Percentiles rank a stretch among this genome's conserved stretches.
Conservation (phyloP, 2,329 filamentous ascomycete species). For the Pezicula rhizophila region DNA sequence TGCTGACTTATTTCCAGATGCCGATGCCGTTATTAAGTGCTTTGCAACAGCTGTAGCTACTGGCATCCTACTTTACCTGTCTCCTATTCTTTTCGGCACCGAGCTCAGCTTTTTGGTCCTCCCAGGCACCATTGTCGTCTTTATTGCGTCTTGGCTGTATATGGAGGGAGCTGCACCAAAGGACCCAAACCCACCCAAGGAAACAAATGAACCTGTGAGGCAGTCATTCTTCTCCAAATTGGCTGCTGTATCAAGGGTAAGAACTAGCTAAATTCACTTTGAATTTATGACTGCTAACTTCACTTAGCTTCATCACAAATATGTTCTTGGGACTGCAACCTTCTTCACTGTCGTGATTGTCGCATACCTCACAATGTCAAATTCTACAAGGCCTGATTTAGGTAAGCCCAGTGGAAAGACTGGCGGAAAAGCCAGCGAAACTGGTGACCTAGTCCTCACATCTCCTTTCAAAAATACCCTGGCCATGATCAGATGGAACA, state of each 20-base stretch:
- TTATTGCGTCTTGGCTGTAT: slow-evolving; percentile 28
- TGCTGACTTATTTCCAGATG: slow-evolving; percentile 17
- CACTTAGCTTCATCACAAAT: background rate
- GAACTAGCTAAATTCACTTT: background rate
- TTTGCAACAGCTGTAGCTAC: slow-evolving; percentile 28
- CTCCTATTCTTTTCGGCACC: slow-evolving; percentile 27
- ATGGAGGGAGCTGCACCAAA: slow-evolving; percentile 25
- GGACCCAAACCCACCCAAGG: slow-evolving; percentile 9
- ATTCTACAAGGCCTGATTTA: background rate
- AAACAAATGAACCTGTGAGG: slow-evolving; percentile 5
- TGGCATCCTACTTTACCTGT: slow-evolving; percentile 27
- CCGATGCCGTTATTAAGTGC: slow-evolving; percentile 30
- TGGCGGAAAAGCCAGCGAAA: background rate
- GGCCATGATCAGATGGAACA: slow-evolving; percentile 26
- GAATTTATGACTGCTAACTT: background rate
- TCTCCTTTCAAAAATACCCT: slow-evolving; percentile 26
- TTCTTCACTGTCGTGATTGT: slow-evolving; percentile 3
- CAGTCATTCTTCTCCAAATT: slow-evolving; percentile 1
- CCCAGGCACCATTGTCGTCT: slow-evolving; percentile 25
- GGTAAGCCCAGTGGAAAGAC: slow-evolving; percentile 1
- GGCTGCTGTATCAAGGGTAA: slow-evolving; percentile 1
- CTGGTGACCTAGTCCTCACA: slow-evolving; percentile 2
- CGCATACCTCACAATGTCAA: slow-evolving; percentile 1
- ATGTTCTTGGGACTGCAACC: slow-evolving; percentile 1
- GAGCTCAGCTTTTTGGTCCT: slow-evolving; percentile 23